phyloP scores from a whole-genome alignment of 1,139 yeast species.

The Magnusiomyces tetraspermus region DNA sequence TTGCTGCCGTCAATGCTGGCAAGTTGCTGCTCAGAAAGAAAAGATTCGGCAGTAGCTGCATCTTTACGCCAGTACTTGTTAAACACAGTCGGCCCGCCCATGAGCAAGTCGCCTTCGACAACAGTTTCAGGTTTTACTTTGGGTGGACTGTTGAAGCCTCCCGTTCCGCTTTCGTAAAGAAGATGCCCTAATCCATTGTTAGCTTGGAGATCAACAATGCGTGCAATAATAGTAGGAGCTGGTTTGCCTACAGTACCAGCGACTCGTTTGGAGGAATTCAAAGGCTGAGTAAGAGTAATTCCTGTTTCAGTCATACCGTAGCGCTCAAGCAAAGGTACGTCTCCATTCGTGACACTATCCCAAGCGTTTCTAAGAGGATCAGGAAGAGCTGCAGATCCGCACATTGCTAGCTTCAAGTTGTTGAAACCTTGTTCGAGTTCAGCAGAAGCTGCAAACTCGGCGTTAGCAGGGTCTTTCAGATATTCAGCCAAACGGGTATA shows the following conservation, averaged over 20 bases:
- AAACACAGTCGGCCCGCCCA: conserved; percentile 31
- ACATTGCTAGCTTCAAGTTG: conserved; percentile 28
- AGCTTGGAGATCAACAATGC: conserved; percentile 26
- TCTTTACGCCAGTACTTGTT: conserved; percentile 29
- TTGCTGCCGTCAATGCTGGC: background rate
- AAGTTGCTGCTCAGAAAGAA: conserved; percentile 13
- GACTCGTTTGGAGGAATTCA: conserved; percentile 24
- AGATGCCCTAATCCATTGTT: conserved; percentile 12
- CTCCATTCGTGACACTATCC: conserved; percentile 28
- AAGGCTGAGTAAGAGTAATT: conserved; percentile 32
- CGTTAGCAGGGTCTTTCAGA: conserved; percentile 17
- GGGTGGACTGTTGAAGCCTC: conserved; percentile 8
- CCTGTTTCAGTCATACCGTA: conserved; percentile 36
- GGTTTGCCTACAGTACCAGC: conserved; percentile 32
- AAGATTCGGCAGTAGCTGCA: conserved; percentile 29
- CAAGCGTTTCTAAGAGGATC: conserved; percentile 29
- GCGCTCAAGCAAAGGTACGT: conserved; percentile 30
- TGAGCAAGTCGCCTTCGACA: conserved; percentile 29
- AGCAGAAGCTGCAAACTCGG: conserved; percentile 4
- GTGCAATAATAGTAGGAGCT: conserved; percentile 29
- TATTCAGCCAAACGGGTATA: conserved; percentile 27
- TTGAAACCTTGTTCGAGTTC: conserved; percentile 17
- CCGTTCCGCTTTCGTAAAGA: conserved; percentile 18
- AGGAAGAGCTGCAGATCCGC: conserved; percentile 35
- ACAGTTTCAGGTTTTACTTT: conserved; percentile 12